Percentiles rank a stretch among this genome's conserved stretches.
Conservation (phyloP, 164 flowering plant genomes). For the Annona squamosa region DNA sequence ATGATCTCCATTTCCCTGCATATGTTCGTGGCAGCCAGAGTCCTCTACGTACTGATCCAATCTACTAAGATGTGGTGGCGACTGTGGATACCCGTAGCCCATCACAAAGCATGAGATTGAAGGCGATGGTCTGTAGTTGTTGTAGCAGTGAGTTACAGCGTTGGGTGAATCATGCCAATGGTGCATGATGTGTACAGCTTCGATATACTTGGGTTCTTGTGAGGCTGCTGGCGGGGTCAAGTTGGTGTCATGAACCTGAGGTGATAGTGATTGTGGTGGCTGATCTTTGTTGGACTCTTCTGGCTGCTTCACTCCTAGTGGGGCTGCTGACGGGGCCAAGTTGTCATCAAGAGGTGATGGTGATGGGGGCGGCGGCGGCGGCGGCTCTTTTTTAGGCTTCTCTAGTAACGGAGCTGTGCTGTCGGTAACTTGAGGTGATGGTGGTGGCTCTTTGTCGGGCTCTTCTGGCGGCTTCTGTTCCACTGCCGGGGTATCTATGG, state of each 20-base stretch:
- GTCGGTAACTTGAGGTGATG: slow-evolving; percentile 24
- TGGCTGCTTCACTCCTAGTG: slow-evolving; percentile 35
- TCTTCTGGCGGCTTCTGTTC: slow-evolving; percentile 29
- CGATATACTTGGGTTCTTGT: slow-evolving; percentile 39
- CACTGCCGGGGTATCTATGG: slow-evolving; percentile 31
- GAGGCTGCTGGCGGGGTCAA: slow-evolving; percentile 19
- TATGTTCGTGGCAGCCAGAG: slow-evolving; percentile 25
- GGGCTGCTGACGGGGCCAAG: slow-evolving; percentile 18
- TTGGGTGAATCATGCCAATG: slow-evolving; percentile 15
- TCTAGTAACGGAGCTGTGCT: slow-evolving; percentile 20
- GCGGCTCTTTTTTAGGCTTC: neutral
- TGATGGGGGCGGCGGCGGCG: slow-evolving; percentile 9
- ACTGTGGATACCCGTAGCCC: slow-evolving; percentile 34
- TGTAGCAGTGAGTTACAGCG: slow-evolving; percentile 36
- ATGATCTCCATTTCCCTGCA: slow-evolving; percentile 35
- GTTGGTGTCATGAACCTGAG: slow-evolving; percentile 13
- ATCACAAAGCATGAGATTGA: slow-evolving; percentile 27
- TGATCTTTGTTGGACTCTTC: slow-evolving; percentile 30
- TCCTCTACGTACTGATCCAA: slow-evolving; percentile 40
- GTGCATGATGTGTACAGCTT: slow-evolving; percentile 26
- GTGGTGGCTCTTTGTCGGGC: slow-evolving; percentile 33
- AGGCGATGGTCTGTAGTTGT: slow-evolving; percentile 61
- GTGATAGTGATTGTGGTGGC: slow-evolving; percentile 23
- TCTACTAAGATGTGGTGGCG: slow-evolving; percentile 41
- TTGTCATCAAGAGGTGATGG: slow-evolving; percentile 19